Evolutionary conservation across 2,329 filamentous ascomycete species (phyloP).

Genomic region (Pseudocercospora crystallina): DNA sequence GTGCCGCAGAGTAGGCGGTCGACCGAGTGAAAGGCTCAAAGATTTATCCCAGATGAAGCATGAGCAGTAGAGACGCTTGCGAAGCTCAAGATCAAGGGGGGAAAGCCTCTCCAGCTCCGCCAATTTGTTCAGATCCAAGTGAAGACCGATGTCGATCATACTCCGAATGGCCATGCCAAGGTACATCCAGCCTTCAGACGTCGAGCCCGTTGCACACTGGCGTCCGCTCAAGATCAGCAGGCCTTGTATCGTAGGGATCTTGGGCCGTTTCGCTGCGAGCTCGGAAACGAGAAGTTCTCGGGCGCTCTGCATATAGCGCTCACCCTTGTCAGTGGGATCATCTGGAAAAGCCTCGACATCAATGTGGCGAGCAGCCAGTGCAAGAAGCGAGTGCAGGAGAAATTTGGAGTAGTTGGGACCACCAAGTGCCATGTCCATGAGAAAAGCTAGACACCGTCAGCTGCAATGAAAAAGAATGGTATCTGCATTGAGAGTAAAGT

Average conservation of each 20-base stretch:
- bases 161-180: slow-evolving; percentile 6
- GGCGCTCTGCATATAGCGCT: not conserved
- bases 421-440: slow-evolving; percentile 8
- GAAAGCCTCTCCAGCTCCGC: slow-evolving; percentile 2
- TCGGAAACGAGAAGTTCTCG: slow-evolving; percentile 1
- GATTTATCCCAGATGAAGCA: slow-evolving; percentile 5
- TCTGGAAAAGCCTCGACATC: not conserved
- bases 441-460: not conserved
- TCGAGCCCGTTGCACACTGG: slow-evolving; percentile 4
- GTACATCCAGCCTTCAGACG: slow-evolving; percentile 6
- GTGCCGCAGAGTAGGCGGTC: not conserved
- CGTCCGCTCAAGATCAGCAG: slow-evolving; percentile 1
- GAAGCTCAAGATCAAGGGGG: slow-evolving; percentile 1
- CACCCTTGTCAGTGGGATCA: slow-evolving; percentile 1
- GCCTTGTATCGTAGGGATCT: slow-evolving; percentile 4
- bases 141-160: slow-evolving; percentile 4
- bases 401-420: slow-evolving; percentile 8
- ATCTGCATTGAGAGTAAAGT: too few species aligned
- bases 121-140: slow-evolving; percentile 2
- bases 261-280: slow-evolving; percentile 3
- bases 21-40: slow-evolving; percentile 3
- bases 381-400: slow-evolving; percentile 6
- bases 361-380: slow-evolving; percentile 4
- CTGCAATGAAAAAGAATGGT: not conserved
- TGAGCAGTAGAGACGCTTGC: slow-evolving; percentile 2